Conservation (phyloP, 495 filamentous ascomycete species). For the Xylaria cubensis region DNA sequence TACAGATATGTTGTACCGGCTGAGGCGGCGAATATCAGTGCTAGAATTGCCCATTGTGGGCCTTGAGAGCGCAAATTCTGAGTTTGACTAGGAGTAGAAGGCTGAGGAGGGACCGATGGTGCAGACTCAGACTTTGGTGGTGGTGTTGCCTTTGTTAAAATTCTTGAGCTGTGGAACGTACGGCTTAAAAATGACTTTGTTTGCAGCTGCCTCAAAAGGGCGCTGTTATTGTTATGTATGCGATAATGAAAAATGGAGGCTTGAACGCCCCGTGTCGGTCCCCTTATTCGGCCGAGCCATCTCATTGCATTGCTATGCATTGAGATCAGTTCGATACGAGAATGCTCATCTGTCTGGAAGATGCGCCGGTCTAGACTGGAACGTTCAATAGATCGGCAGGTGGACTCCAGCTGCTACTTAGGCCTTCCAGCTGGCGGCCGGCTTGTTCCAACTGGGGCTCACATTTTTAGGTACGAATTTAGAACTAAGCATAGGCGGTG, state of each 20-base stretch:
- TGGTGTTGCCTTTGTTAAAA: background rate
- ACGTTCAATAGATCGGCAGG: background rate
- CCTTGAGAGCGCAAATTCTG: background rate
- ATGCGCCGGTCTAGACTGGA: too few relatives aligned
- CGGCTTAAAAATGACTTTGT: background rate
- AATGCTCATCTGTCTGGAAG: background rate
- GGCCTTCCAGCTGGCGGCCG: background rate
- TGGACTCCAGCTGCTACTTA: background rate
- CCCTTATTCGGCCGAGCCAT: constrained; percentile 33
- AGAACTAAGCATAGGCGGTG: too few relatives aligned
- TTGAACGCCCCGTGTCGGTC: constrained; percentile 4
- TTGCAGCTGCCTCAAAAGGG: background rate
- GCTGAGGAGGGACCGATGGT: background rate
- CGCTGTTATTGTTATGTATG: background rate
- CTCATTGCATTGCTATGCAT: constrained; percentile 32
- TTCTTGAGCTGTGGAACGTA: background rate
- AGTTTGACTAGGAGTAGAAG: background rate
- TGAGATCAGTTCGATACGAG: constrained; percentile 26
- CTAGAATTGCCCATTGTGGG: constrained; percentile 16
- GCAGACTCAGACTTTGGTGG: background rate
- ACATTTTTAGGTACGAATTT: too few relatives aligned
- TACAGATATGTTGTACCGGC: constrained; percentile 13
- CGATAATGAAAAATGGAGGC: background rate
- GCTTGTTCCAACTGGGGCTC: too few relatives aligned
- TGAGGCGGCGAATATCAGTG: constrained; percentile 23